Conservation (phyloP, 2,329 filamentous ascomycete genomes). For the Pseudomassariella vexata region DNA sequence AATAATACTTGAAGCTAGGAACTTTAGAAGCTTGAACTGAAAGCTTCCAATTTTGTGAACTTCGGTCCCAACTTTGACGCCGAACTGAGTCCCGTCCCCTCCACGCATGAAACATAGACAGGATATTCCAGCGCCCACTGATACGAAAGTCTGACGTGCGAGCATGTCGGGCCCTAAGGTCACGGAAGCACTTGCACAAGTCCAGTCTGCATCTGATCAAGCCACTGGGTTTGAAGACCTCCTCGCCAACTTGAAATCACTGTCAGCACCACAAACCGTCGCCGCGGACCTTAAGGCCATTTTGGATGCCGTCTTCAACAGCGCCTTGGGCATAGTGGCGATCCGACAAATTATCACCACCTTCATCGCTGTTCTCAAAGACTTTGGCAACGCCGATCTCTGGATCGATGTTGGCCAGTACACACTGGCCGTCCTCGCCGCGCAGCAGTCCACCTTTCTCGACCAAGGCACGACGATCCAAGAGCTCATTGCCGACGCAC, state of each 20-base stretch:
- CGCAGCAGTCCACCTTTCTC: slow-evolving; percentile 64
- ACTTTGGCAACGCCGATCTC: slow-evolving; percentile 54
- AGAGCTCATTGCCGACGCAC: slow-evolving; percentile 74
- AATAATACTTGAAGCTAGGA: too few species aligned
- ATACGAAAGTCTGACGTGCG: too few species aligned
- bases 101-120: too few species aligned
- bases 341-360: slow-evolving; percentile 63
- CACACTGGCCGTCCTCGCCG: slow-evolving; percentile 61
- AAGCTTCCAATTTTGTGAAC: too few species aligned
- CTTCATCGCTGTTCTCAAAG: slow-evolving; percentile 59
- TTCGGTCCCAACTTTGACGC: too few species aligned
- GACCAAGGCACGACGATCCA: slow-evolving; percentile 79
- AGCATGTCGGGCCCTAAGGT: slow-evolving; percentile 30
- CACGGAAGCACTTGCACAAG: slow-evolving; percentile 35
- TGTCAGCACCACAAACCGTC: slow-evolving; percentile 33
- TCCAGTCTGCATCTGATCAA: slow-evolving; percentile 33
- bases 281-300: slow-evolving; percentile 60
- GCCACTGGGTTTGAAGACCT: slow-evolving; percentile 40
- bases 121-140: too few species aligned
- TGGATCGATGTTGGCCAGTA: slow-evolving; percentile 72
- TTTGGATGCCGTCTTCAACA: slow-evolving; percentile 60
- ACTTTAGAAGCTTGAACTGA: too few species aligned
- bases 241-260: slow-evolving; percentile 34
- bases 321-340: slow-evolving; percentile 69
- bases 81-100: too few species aligned